Evolutionary conservation across 805 yeast genomes (phyloP).

Genomic region (Wickerhamomyces canadensis): DNA sequence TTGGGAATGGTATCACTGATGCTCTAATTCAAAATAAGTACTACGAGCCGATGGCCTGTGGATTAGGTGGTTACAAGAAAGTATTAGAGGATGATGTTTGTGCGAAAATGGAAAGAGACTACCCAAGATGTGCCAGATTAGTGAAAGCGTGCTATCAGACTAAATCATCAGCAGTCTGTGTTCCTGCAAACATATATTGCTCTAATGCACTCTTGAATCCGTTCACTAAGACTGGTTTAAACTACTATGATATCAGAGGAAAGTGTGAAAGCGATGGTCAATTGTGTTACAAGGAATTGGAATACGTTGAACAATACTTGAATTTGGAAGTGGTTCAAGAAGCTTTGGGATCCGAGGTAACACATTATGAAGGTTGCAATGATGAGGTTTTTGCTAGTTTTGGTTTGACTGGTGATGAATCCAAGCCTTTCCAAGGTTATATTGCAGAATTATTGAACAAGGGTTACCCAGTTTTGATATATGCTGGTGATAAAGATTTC

Average conservation of each 20-base stretch:
- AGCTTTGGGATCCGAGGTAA: slow-evolving; percentile 83
- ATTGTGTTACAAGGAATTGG: slow-evolving; percentile 69
- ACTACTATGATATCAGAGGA: slow-evolving; percentile 80
- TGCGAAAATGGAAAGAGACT: slow-evolving; percentile 51
- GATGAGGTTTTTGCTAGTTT: slow-evolving; percentile 64
- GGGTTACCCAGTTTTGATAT: slow-evolving; percentile 74
- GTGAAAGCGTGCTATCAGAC: slow-evolving; percentile 62
- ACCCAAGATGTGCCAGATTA: slow-evolving; percentile 60
- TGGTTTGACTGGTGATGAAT: slow-evolving; percentile 74
- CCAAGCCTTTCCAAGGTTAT: slow-evolving; percentile 74
- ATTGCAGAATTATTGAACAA: slow-evolving; percentile 64
- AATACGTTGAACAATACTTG: slow-evolving; percentile 66
- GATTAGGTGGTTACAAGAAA: slow-evolving; percentile 76
- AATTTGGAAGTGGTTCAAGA: slow-evolving; percentile 65
- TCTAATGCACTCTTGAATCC: slow-evolving; percentile 63
- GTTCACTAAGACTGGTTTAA: slow-evolving; percentile 71
- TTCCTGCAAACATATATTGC: slow-evolving; percentile 82
- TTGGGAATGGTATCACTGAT: slow-evolving; percentile 92
- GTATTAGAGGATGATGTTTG: slow-evolving; percentile 70
- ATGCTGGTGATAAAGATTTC: slow-evolving; percentile 93
- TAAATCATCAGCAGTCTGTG: slow-evolving; percentile 65
- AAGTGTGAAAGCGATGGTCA: slow-evolving; percentile 67
- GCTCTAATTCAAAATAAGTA: slow-evolving; percentile 71
- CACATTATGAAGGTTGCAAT: slow-evolving; percentile 61
- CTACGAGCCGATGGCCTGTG: slow-evolving; percentile 94